Evolutionary conservation across 2,329 filamentous ascomycete species (phyloP).

Genomic region (Dendryphion nanum): DNA sequence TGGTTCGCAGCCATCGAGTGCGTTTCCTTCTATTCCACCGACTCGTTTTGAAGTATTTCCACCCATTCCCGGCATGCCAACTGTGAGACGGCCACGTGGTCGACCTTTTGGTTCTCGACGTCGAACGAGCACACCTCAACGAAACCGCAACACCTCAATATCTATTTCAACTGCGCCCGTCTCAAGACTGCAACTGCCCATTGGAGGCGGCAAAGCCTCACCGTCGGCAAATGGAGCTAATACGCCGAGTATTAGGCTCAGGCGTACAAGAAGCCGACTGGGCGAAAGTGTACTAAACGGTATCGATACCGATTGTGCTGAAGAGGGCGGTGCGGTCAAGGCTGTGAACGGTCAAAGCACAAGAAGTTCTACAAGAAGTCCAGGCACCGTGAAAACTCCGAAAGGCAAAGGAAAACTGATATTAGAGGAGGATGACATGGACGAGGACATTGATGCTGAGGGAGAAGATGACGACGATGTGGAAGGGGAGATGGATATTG

Average conservation of each 20-base stretch:
- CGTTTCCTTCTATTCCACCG: slow-evolving; percentile 57
- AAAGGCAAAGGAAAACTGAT: slow-evolving; percentile 28
- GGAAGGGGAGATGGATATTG: slow-evolving; percentile 18
- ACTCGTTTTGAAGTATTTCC: slow-evolving; percentile 78
- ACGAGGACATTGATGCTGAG: slow-evolving; percentile 30
- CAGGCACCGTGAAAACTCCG: slow-evolving; percentile 15
- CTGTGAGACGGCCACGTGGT: slow-evolving; percentile 33
- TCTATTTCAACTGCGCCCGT: slow-evolving; percentile 31
- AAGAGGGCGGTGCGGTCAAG: slow-evolving; percentile 32
- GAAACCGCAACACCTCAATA: slow-evolving; percentile 27
- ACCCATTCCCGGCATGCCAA: slow-evolving; percentile 54
- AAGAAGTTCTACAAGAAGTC: slow-evolving; percentile 29
- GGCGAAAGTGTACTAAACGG: slow-evolving; percentile 41
- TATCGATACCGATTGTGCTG: slow-evolving; percentile 21
- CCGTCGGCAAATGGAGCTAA: slow-evolving; percentile 30
- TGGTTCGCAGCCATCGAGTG: slow-evolving; percentile 26
- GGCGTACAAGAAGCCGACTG: slow-evolving; percentile 45
- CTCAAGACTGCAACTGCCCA: slow-evolving; percentile 25
- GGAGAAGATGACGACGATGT: slow-evolving; percentile 27
- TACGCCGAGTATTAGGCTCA: slow-evolving; percentile 25
- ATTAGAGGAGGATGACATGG: slow-evolving; percentile 23
- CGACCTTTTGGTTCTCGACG: slow-evolving; percentile 39
- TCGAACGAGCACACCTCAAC: slow-evolving; percentile 34
- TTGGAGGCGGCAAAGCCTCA: slow-evolving; percentile 24
- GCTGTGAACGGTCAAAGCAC: slow-evolving; percentile 25